phyloP scores from a whole-genome alignment of 208 protist genomes.

The Angomonas ambiguus region DNA sequence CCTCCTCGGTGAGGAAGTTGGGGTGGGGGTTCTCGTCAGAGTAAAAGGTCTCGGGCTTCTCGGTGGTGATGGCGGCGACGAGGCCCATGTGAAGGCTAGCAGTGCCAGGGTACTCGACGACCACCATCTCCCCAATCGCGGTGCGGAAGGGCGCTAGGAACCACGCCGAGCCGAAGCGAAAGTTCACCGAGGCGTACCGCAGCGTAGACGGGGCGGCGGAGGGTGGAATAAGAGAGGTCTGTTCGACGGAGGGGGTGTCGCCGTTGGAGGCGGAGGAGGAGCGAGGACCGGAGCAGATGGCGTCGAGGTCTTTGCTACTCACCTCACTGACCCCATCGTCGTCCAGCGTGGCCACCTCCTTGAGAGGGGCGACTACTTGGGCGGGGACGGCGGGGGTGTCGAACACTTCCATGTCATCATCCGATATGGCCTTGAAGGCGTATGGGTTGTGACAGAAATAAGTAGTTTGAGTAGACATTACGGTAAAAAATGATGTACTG shows the following conservation, averaged over 20 bases:
- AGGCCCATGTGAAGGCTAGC: constrained; percentile 70
- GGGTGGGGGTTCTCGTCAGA: constrained; percentile 50
- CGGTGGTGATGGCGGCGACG: constrained; percentile 63
- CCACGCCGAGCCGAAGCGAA: constrained; percentile 84
- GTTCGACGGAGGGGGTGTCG: background rate
- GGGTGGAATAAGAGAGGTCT: background rate
- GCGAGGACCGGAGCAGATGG: constrained; percentile 14
- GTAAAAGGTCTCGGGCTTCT: constrained; percentile 69
- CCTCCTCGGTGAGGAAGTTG: constrained; percentile 58
- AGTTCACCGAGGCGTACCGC: constrained; percentile 84
- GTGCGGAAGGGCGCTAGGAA: constrained; percentile 81
- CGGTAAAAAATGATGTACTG: background rate
- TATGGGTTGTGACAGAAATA: constrained; percentile 49
- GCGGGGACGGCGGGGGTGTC: background rate
- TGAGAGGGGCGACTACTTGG: background rate
- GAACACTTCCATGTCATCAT: constrained; percentile 13
- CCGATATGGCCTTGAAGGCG: constrained; percentile 22
- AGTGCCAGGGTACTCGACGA: constrained; percentile 72
- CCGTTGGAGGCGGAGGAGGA: background rate
- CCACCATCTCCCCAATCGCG: constrained; percentile 69
- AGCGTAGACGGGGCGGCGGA: constrained; percentile 7
- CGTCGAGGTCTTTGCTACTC: constrained; percentile 13
- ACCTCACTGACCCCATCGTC: constrained; percentile 49
- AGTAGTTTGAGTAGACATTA: constrained; percentile 1
- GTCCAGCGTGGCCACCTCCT: constrained; percentile 11